Conservation (phyloP, 2,329 filamentous ascomycete species). For the Cladosporium sp. region DNA sequence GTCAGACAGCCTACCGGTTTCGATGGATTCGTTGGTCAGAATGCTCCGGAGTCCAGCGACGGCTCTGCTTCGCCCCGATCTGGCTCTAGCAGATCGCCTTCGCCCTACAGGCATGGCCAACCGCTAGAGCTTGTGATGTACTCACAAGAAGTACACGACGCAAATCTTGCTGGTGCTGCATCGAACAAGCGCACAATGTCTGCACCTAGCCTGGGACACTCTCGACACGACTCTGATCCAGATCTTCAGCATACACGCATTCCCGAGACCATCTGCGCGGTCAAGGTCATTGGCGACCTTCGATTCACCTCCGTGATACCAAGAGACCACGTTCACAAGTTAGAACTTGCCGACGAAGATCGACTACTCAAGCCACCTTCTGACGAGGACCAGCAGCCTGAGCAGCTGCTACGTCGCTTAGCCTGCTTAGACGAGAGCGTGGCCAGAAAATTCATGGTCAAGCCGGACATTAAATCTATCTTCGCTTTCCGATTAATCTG, state of each 20-base stretch:
- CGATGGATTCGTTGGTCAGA: conserved; percentile 3
- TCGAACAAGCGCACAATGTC: conserved; percentile 1
- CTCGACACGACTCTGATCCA: conserved; percentile 9
- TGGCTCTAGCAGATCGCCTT: conserved; percentile 12
- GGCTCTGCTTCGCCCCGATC: conserved; percentile 1
- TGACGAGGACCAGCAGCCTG: conserved; percentile 24
- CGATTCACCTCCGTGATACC: conserved; percentile 17
- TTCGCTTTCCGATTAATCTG: conserved; percentile 38
- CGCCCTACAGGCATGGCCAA: not conserved
- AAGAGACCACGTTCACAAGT: conserved; percentile 24
- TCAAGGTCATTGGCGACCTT: conserved; percentile 20
- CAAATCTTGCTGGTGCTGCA: not conserved
- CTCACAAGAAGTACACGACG: conserved; percentile 6
- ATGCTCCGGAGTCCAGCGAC: conserved; percentile 1
- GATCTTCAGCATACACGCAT: not conserved
- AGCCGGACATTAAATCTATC: conserved; percentile 28
- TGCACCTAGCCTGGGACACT: not conserved
- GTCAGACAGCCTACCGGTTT: conserved; percentile 22
- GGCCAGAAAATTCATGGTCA: conserved; percentile 28
- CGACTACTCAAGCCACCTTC: conserved; percentile 25
- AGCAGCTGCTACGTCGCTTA: conserved; percentile 23
- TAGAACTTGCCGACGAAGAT: conserved; percentile 23
- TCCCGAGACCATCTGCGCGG: conserved; percentile 8
- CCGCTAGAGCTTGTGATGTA: conserved; percentile 1
- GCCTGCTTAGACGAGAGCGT: conserved; percentile 20